phyloP scores from a whole-genome alignment of 345 rosid genomes.

The Eucalyptus marginata region DNA sequence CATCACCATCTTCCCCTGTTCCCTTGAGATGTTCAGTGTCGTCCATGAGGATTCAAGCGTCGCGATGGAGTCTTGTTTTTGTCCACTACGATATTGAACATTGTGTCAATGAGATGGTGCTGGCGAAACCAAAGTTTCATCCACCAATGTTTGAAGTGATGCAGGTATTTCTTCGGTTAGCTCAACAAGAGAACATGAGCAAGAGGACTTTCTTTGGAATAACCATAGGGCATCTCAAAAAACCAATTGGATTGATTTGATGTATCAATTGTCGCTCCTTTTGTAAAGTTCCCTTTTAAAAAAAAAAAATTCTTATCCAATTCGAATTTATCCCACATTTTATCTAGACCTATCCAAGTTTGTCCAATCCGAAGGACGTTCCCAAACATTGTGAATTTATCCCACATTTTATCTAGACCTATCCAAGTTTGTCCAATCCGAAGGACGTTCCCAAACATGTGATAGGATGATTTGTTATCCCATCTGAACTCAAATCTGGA shows the following conservation, averaged over 20 bases:
- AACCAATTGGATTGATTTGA: neutral
- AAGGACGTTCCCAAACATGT: too few relatives aligned
- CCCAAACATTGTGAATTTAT: neutral
- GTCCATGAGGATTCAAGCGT: neutral
- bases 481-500: neutral
- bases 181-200: neutral
- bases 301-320: neutral
- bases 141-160: neutral
- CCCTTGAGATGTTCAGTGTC: neutral
- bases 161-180: neutral
- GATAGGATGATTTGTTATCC: neutral
- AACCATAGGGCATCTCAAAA: neutral
- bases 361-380: neutral
- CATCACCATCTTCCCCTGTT: neutral
- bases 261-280: neutral
- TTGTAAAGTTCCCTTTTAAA: too few relatives aligned
- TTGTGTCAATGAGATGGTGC: neutral
- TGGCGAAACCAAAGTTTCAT: neutral
- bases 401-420: neutral
- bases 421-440: neutral
- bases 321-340: neutral
- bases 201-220: neutral
- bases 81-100: neutral
- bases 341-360: neutral
- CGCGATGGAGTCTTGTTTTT: neutral